A percentile compares a stretch with the other conserved stretches of the same genome.
Conservation (phyloP, 2,329 filamentous ascomycete species). For the Aspergillus fructus region DNA sequence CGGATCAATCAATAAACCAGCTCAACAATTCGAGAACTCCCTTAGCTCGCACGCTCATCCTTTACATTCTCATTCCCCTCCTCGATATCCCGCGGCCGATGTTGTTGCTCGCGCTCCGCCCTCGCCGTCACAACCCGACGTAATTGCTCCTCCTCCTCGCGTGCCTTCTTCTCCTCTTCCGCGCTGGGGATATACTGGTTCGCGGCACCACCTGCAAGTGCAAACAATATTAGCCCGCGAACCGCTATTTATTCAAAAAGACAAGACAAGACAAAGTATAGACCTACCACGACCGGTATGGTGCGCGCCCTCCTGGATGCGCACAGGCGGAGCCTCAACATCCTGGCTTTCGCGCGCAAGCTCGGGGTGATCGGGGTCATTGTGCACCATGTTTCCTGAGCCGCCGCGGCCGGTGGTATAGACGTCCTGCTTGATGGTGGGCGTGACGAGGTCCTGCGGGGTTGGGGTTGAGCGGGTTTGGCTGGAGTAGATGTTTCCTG, state of each 20-base stretch:
- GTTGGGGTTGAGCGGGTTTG: slow-evolving; percentile 50
- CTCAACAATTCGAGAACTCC: neutral
- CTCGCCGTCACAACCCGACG: slow-evolving; percentile 27
- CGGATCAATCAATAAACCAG: slow-evolving; percentile 4
- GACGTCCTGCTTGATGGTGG: slow-evolving; percentile 75
- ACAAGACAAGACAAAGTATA: neutral
- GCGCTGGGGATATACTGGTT: slow-evolving; percentile 32
- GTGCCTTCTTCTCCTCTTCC: slow-evolving; percentile 27
- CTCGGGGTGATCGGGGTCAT: slow-evolving; percentile 63
- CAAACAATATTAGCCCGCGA: too few species aligned
- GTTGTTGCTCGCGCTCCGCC: slow-evolving; percentile 12
- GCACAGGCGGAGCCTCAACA: slow-evolving; percentile 58
- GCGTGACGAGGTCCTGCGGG: slow-evolving; percentile 72
- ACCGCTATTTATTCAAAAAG: too few species aligned
- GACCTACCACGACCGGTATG: slow-evolving; percentile 45
- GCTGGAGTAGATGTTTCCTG: slow-evolving; percentile 64
- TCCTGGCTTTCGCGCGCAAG: slow-evolving; percentile 79
- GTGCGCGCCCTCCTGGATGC: slow-evolving; percentile 40
- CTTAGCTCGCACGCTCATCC: slow-evolving; percentile 1
- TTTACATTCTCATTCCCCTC: slow-evolving; percentile 6
- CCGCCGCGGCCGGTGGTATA: slow-evolving; percentile 91
- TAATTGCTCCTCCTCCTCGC: slow-evolving; percentile 35
- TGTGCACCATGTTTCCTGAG: slow-evolving; percentile 82
- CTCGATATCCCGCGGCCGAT: slow-evolving; percentile 13
- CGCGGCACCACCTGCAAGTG: slow-evolving; percentile 33